phyloP scores from a whole-genome alignment of 1,284 basidiomycete genomes.

The Ganoderma lucidum region DNA sequence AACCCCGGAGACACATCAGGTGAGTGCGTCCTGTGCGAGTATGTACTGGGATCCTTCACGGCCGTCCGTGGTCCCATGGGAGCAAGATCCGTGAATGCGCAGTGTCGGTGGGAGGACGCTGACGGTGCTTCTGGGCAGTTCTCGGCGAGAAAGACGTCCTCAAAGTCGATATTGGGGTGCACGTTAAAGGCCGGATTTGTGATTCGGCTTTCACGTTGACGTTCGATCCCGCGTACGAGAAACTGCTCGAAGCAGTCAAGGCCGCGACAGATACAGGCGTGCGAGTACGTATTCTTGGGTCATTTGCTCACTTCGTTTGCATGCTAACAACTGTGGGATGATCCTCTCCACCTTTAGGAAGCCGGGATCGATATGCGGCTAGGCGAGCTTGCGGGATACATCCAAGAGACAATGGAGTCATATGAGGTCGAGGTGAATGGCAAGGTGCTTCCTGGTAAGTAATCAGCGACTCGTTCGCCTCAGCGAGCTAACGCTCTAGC shows the following conservation, averaged over 20 bases:
- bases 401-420: constrained; percentile 99
- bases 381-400: constrained; percentile 91
- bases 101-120: constrained; percentile 10
- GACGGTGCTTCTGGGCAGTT: constrained; percentile 53
- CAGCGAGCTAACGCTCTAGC: constrained; percentile 21
- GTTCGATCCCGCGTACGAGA: constrained; percentile 92
- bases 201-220: constrained; percentile 96
- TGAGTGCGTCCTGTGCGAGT: constrained; percentile 48
- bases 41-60: background rate
- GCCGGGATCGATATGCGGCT: constrained; percentile 96
- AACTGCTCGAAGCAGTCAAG: constrained; percentile 89
- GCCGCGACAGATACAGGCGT: constrained; percentile 95
- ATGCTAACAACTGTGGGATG: constrained; percentile 3
- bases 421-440: constrained; percentile 95
- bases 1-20: constrained; percentile 93
- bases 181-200: constrained; percentile 93
- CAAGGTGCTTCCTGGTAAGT: constrained; percentile 84
- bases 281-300: constrained; percentile 55
- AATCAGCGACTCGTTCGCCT: background rate
- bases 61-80: constrained; percentile 7
- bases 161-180: constrained; percentile 98
- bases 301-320: background rate
- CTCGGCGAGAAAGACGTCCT: constrained; percentile 88
- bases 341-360: constrained; percentile 61
- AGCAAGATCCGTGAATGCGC: constrained; percentile 1